These are phyloP conservation scores for Phytophthora kernoviae DNA, from an alignment of 352 stramenopile species.

Conservation along the genomic window DNA sequence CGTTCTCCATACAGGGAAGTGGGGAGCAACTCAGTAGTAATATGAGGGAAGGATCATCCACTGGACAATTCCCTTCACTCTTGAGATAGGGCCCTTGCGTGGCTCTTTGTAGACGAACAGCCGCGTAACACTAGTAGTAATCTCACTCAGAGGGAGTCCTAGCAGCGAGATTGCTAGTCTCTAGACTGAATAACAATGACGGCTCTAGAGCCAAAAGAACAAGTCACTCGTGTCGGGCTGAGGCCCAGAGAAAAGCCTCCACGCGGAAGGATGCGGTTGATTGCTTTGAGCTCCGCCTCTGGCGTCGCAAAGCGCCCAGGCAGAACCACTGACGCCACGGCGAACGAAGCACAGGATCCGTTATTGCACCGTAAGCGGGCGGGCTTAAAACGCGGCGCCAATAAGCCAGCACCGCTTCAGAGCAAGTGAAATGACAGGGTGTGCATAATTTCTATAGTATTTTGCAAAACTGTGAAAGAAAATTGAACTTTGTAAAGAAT, in stretches of 20 bases:
- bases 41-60: constrained; percentile 33
- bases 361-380: not conserved
- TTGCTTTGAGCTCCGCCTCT: constrained; percentile 3
- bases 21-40: not conserved
- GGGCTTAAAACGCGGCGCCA: not conserved
- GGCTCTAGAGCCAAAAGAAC: not conserved
- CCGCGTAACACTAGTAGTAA: not conserved
- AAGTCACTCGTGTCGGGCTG: not conserved
- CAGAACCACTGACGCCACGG: constrained; percentile 4
- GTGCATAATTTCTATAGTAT: too few relatives aligned
- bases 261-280: not conserved
- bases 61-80: constrained; percentile 6
- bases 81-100: constrained; percentile 33
- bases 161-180: constrained; percentile 4
- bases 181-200: not conserved
- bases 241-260: not conserved
- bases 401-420: too few relatives aligned
- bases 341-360: not conserved
- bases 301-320: not conserved
- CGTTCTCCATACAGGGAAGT: constrained; percentile 37
- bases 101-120: not conserved
- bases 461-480: too few relatives aligned
- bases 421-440: too few relatives aligned
- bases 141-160: not conserved
- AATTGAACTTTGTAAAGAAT: too few relatives aligned